Percentiles rank a stretch among this genome's conserved stretches.
These are phyloP conservation scores for Boletus fagicola DNA, from an alignment of 768 basidiomycete genomes.

Conservation along the genomic window DNA sequence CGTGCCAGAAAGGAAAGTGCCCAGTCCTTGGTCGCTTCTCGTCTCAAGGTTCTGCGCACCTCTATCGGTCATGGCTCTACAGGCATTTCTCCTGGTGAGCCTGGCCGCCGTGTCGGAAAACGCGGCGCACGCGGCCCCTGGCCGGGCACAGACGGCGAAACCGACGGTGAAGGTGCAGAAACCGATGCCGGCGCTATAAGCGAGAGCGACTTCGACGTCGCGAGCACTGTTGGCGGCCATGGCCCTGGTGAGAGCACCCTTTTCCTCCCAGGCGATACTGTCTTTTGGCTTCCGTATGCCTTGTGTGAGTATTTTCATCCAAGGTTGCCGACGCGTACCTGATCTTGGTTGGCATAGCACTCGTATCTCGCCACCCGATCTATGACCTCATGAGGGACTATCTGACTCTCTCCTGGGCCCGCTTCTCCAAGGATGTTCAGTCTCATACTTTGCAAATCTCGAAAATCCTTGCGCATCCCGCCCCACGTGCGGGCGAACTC, in stretches of 20 bases:
- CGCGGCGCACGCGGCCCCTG: slow-evolving; percentile 67
- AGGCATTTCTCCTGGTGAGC: slow-evolving; percentile 46
- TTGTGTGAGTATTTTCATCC: slow-evolving; percentile 56
- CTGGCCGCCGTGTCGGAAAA: slow-evolving; percentile 57
- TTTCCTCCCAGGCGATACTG: slow-evolving; percentile 84
- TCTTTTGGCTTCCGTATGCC: slow-evolving; percentile 94
- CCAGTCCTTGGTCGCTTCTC: slow-evolving; percentile 66
- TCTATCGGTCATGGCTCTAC: slow-evolving; percentile 45
- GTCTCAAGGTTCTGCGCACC: slow-evolving; percentile 62
- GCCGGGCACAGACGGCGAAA: slow-evolving; percentile 65
- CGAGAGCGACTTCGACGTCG: slow-evolving; percentile 84
- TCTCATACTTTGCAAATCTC: slow-evolving; percentile 89
- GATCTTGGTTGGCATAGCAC: slow-evolving; percentile 43
- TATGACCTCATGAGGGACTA: slow-evolving; percentile 96
- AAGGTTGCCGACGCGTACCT: slow-evolving; percentile 3
- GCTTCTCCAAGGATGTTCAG: slow-evolving; percentile 91
- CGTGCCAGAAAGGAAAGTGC: slow-evolving; percentile 78
- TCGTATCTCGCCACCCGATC: slow-evolving; percentile 90
- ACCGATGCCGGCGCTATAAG: slow-evolving; percentile 75
- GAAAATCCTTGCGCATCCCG: slow-evolving; percentile 83
- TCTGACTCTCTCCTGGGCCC: slow-evolving; percentile 92
- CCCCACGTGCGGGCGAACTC: slow-evolving; percentile 82
- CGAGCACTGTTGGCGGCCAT: slow-evolving; percentile 71
- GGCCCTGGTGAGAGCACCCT: slow-evolving; percentile 86
- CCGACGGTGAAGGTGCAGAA: slow-evolving; percentile 67